Conservation (phyloP, 257 asterid genomes). For the Primulina tabacum region DNA sequence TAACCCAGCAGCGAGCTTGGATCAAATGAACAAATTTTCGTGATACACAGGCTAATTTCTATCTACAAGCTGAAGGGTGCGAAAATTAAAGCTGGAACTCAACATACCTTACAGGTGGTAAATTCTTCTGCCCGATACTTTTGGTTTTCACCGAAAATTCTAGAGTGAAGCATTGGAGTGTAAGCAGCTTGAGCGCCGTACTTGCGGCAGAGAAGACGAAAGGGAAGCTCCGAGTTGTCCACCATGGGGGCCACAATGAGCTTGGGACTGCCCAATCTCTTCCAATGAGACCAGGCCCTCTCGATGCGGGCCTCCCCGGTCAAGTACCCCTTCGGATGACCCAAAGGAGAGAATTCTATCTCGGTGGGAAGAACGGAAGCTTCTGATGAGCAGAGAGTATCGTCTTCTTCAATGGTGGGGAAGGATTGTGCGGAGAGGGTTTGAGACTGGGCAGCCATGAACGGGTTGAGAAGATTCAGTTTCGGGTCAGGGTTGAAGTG, state of each 20-base stretch:
- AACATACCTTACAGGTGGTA: conserved; percentile 77
- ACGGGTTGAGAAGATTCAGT: conserved; percentile 16
- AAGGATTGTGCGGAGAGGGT: conserved; percentile 30
- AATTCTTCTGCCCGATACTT: conserved; percentile 79
- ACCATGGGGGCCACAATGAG: conserved; percentile 91
- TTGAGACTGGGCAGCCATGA: conserved; percentile 55
- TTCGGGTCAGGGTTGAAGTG: neutral
- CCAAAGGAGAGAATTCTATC: conserved; percentile 22
- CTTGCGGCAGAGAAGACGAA: conserved; percentile 88
- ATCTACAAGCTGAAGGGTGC: neutral
- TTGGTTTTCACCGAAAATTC: conserved; percentile 71
- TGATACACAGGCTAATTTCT: neutral
- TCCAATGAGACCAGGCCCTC: conserved; percentile 96
- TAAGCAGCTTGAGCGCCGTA: conserved; percentile 96
- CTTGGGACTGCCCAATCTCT: conserved; percentile 68
- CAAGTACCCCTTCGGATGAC: conserved; percentile 59
- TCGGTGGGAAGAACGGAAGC: conserved; percentile 19
- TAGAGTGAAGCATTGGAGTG: conserved; percentile 95
- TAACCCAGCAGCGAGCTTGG: neutral
- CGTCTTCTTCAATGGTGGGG: conserved; percentile 35
- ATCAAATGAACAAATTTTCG: neutral
- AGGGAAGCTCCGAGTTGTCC: conserved; percentile 96
- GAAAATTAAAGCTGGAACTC: too few species aligned
- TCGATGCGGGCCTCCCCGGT: conserved; percentile 65
- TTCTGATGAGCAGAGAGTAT: conserved; percentile 43